Conservation (phyloP, 2,329 filamentous ascomycete species). For the Chrysoporthe deuterocubensis region DNA sequence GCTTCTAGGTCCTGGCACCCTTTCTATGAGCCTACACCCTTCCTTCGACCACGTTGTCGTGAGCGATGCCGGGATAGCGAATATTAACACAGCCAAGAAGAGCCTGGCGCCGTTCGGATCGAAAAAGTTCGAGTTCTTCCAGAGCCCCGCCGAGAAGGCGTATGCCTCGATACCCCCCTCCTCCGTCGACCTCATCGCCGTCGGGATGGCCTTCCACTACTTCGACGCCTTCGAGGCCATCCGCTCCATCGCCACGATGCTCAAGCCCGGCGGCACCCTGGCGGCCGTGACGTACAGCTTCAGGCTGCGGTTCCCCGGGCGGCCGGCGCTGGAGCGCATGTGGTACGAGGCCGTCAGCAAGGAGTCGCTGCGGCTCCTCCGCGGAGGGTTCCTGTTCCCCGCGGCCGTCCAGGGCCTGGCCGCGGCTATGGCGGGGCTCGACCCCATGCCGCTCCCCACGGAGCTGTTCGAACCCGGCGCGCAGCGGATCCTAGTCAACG, state of each 20-base stretch:
- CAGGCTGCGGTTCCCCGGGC: constrained; percentile 29
- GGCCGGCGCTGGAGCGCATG: constrained; percentile 20
- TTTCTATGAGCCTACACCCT: constrained; percentile 21
- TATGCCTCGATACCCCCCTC: constrained; percentile 18
- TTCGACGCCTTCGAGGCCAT: constrained; percentile 28
- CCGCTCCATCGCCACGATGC: constrained; percentile 26
- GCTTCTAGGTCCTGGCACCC: constrained; percentile 27
- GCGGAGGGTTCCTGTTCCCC: constrained; percentile 29
- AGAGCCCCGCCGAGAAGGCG: constrained; percentile 28
- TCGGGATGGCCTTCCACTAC: constrained; percentile 33
- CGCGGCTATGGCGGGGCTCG: constrained; percentile 28
- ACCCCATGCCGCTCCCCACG: constrained; percentile 27
- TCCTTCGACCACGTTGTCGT: constrained; percentile 26
- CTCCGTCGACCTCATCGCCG: constrained; percentile 29
- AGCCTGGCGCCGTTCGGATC: constrained; percentile 11
- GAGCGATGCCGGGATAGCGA: constrained; percentile 29
- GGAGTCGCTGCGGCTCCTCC: constrained; percentile 29
- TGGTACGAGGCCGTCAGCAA: constrained; percentile 28
- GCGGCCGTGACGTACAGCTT: constrained; percentile 31
- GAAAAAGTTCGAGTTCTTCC: constrained; percentile 21
- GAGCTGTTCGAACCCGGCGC: constrained; percentile 29
- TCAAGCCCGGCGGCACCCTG: constrained; percentile 29
- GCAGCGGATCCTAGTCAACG: constrained; percentile 26
- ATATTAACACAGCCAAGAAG: constrained; percentile 24
- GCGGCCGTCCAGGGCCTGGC: constrained; percentile 29